Conservation (phyloP, 2,329 filamentous ascomycete genomes). For the Cytospora mali region DNA sequence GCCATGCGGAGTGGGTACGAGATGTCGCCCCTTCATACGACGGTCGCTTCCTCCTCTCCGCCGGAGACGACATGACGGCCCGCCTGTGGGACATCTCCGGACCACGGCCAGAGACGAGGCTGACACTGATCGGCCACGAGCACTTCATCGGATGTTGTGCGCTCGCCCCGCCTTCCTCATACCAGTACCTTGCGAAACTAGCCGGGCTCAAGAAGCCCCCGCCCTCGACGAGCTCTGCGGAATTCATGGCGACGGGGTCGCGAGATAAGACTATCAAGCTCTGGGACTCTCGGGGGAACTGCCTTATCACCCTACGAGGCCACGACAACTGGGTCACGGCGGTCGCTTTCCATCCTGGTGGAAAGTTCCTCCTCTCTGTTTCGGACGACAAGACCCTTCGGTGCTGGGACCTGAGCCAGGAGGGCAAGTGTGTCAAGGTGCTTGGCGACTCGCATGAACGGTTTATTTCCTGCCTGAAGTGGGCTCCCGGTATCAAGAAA, state of each 20-base stretch:
- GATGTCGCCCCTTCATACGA: conserved; percentile 82
- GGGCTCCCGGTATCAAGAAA: conserved; percentile 78
- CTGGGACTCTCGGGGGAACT: conserved; percentile 83
- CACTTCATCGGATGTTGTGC: conserved; percentile 85
- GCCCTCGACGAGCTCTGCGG: conserved; percentile 70
- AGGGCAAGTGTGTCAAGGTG: conserved; percentile 85
- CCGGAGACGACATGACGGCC: conserved; percentile 78
- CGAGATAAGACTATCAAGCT: conserved; percentile 89
- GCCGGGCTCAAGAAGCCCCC: conserved; percentile 85
- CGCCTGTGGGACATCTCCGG: conserved; percentile 85
- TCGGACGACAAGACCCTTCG: conserved; percentile 89
- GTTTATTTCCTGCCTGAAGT: conserved; percentile 84
- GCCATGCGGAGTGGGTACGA: conserved; percentile 86
- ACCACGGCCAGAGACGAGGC: conserved; percentile 67
- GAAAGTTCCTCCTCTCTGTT: conserved; percentile 84
- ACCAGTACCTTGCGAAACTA: conserved; percentile 73
- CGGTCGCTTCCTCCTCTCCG: conserved; percentile 79
- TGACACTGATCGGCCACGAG: conserved; percentile 82
- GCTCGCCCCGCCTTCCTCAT: conserved; percentile 78
- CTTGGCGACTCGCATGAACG: conserved; percentile 76
- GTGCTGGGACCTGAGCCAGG: conserved; percentile 91
- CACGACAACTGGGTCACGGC: conserved; percentile 94
- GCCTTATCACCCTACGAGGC: conserved; percentile 80
- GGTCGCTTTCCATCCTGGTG: conserved; percentile 86
- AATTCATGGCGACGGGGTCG: conserved; percentile 87